Evolutionary conservation across 768 basidiomycete species (phyloP), one percentile per base, ranked within the genome.

Genomic region (Kwoniella botswanensis): DNA sequence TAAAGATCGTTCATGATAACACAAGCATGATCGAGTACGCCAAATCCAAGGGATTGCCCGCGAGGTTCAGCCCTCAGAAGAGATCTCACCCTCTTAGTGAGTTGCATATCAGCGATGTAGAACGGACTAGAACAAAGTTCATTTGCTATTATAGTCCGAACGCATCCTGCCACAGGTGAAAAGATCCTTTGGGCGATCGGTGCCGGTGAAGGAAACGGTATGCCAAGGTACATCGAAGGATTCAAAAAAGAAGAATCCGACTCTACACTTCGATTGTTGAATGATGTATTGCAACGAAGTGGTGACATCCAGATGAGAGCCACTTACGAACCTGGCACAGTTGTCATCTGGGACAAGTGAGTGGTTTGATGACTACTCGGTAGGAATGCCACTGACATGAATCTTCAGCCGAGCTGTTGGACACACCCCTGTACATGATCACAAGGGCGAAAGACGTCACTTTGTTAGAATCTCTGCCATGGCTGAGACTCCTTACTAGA

Each of bases 101-200:
- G 22, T 15, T 72, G 46, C 18, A 2, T 50, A 50, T 50, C 46
- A 15, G 13, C 46, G 35, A 35, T 50, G 46, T 15, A 50, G 46
- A 50, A 50, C 12, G 12, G 46, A 18, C 55, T 0, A 50, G 87
- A 86, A 88, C 88, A 79, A 56, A 29, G 7, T 50, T 43, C 2
- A 22, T 58, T 88, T 9, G 29, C 57, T 55, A 18, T 50, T 46
- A 62, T 88, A 74, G 88, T 89, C 71, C 87, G 89, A 68, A 82
- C 85, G 15, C 89, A 89, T 79, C 89, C 89, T 17, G 87, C 87
- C 1, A 90, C 89, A 0, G 88, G 88, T 21, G 87, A 89, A 77
- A 89, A 89, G 82, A 87, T 87, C 1, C 83, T 90, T 22, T 50
- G 50, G 15, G 42, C 42, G 42, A 56, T 56, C 55, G 65, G 65